phyloP scores from a whole-genome alignment of 352 stramenopile species.

The Globisporangium apiculatum region DNA sequence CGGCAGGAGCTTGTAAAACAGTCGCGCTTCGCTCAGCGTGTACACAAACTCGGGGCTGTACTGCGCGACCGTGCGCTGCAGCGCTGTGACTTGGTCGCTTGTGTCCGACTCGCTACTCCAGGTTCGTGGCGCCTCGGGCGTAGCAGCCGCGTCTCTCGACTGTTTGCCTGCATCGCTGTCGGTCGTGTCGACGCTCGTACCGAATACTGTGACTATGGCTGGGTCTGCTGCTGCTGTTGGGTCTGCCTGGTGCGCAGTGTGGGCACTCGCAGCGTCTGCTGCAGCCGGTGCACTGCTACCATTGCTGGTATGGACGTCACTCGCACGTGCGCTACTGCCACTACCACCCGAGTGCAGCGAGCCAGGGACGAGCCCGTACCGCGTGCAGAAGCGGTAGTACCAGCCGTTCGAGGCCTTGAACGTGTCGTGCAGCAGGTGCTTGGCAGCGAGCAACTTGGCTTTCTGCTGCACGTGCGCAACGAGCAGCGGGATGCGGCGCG shows the following conservation, averaged over 20 bases:
- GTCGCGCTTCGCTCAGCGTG: constrained; percentile 34
- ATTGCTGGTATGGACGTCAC: neutral
- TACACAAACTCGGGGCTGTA: constrained; percentile 42
- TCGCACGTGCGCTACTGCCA: neutral
- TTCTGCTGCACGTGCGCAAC: constrained; percentile 55
- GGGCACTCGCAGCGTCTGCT: too few species aligned
- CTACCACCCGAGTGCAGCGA: constrained; percentile 17
- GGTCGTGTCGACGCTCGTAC: neutral
- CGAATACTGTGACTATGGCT: neutral
- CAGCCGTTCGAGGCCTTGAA: constrained; percentile 70
- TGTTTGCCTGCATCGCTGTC: neutral
- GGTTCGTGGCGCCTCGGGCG: neutral
- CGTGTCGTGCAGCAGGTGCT: constrained; percentile 31
- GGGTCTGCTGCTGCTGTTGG: too few species aligned
- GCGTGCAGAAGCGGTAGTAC: constrained; percentile 72
- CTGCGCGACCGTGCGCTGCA: constrained; percentile 17
- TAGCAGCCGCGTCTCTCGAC: constrained; percentile 6
- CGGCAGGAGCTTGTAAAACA: constrained; percentile 49
- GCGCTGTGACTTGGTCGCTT: neutral
- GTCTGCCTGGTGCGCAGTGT: too few species aligned
- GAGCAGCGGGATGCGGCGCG: constrained; percentile 36
- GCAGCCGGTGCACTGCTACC: neutral
- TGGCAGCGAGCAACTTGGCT: constrained; percentile 31
- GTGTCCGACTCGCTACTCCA: too few species aligned
- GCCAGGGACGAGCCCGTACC: constrained; percentile 44